phyloP scores from a whole-genome alignment of 1,284 basidiomycete genomes.

The Naganishia sp. region DNA sequence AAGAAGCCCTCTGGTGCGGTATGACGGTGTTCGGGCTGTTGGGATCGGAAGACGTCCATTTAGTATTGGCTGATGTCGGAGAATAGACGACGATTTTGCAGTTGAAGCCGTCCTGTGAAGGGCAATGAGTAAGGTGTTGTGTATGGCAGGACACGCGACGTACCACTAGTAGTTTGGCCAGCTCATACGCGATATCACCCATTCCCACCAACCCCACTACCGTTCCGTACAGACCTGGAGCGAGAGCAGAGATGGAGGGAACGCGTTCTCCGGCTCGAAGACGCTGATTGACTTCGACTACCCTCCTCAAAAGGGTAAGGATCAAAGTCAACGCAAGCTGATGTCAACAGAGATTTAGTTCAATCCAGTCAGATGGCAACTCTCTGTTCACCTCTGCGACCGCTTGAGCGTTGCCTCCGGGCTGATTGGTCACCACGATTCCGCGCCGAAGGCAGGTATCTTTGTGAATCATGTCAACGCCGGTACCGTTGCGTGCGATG shows the following conservation, averaged over 20 bases:
- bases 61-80: conserved; percentile 46
- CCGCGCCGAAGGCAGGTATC: conserved; percentile 57
- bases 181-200: conserved; percentile 52
- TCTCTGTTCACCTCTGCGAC: conserved; percentile 25
- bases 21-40: conserved; percentile 43
- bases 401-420: conserved; percentile 48
- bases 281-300: conserved; percentile 58
- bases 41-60: conserved; percentile 45
- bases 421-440: conserved; percentile 62
- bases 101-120: conserved; percentile 42
- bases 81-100: conserved; percentile 51
- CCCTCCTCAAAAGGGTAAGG: conserved; percentile 60
- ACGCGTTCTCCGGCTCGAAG: conserved; percentile 62
- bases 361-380: background rate
- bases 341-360: conserved; percentile 59
- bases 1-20: conserved; percentile 55
- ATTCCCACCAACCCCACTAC: conserved; percentile 54
- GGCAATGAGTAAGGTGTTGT: background rate
- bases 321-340: conserved; percentile 62
- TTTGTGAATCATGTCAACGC: conserved; percentile 47
- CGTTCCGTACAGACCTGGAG: conserved; percentile 53
- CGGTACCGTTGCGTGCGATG: conserved; percentile 45
- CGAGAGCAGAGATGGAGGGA: conserved; percentile 57
- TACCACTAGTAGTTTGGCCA: conserved; percentile 47
- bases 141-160: conserved; percentile 1